Evolutionary conservation across 2,329 filamentous ascomycete genomes (phyloP).

Genomic region (Neonectria sp.): DNA sequence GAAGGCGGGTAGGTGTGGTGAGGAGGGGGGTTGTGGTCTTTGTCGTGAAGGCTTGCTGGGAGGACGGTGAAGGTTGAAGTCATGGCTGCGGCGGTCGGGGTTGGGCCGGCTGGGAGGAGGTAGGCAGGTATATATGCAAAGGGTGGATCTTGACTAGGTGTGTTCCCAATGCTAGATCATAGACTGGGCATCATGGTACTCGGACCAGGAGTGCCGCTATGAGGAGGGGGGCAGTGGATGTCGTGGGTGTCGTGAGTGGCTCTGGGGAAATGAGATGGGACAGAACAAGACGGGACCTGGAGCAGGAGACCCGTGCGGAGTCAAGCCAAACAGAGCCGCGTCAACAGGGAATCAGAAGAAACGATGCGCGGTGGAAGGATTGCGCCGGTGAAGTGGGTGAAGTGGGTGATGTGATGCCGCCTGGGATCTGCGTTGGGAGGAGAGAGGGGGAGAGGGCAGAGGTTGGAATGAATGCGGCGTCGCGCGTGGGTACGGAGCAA

Average conservation of each 20-base stretch:
- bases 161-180: constrained; percentile 49
- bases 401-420: constrained; percentile 29
- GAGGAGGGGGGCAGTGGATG: constrained; percentile 18
- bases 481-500: constrained; percentile 44
- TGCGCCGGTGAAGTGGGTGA: constrained; percentile 8
- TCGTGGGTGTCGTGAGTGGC: constrained; percentile 13
- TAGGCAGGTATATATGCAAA: constrained; percentile 54
- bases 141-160: constrained; percentile 42
- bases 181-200: constrained; percentile 52
- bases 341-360: constrained; percentile 9
- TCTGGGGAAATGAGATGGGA: constrained; percentile 15
- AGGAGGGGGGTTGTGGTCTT: constrained; percentile 50
- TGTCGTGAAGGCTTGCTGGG: constrained; percentile 57
- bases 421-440: constrained; percentile 36
- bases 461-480: constrained; percentile 44
- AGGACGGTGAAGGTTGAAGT: constrained; percentile 61
- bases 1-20: constrained; percentile 46
- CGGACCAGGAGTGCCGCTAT: constrained; percentile 33
- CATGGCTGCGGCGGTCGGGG: constrained; percentile 53
- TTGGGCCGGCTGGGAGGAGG: constrained; percentile 41
- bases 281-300: constrained; percentile 1
- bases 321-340: constrained; percentile 6
- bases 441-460: constrained; percentile 46
- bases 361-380: constrained; percentile 14
- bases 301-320: not conserved